These are phyloP conservation scores for Mycena galopus DNA, from an alignment of 768 basidiomycete species.

Conservation along the genomic window DNA sequence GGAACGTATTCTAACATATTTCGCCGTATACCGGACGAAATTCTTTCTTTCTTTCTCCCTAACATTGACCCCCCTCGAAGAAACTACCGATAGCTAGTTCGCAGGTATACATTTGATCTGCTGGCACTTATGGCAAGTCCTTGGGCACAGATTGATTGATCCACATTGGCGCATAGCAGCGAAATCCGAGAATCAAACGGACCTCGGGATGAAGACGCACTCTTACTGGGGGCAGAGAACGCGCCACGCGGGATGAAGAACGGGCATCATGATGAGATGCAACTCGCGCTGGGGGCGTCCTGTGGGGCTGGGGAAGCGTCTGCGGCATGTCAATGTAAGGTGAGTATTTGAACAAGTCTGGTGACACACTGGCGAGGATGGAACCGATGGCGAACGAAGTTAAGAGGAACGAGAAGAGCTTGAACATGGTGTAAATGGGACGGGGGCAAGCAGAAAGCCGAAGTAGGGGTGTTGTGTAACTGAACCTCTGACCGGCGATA, in stretches of 20 bases:
- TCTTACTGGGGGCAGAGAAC: not conserved
- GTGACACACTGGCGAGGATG: slow-evolving; percentile 7
- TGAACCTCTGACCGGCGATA: too few relatives aligned
- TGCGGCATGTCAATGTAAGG: not conserved
- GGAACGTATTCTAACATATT: not conserved
- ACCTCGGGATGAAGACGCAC: slow-evolving; percentile 4
- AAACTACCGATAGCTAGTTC: not conserved
- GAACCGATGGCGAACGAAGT: slow-evolving; percentile 5
- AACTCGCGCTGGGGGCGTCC: not conserved
- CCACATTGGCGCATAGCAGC: not conserved
- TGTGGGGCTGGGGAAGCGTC: not conserved
- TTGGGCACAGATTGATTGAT: not conserved
- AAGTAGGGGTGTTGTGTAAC: not conserved
- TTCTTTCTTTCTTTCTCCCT: not conserved
- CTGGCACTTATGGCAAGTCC: not conserved
- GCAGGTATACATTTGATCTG: not conserved
- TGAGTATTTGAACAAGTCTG: not conserved
- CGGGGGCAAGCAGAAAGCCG: not conserved
- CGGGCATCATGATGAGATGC: slow-evolving; percentile 1
- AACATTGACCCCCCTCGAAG: not conserved
- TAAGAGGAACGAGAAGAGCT: slow-evolving; percentile 1
- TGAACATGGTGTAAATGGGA: not conserved
- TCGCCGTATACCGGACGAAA: not conserved
- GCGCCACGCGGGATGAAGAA: not conserved
- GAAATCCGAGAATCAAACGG: not conserved